These are phyloP conservation scores for Colletotrichum sp. DNA, from an alignment of 2,329 filamentous ascomycete species.

Conservation along the genomic window DNA sequence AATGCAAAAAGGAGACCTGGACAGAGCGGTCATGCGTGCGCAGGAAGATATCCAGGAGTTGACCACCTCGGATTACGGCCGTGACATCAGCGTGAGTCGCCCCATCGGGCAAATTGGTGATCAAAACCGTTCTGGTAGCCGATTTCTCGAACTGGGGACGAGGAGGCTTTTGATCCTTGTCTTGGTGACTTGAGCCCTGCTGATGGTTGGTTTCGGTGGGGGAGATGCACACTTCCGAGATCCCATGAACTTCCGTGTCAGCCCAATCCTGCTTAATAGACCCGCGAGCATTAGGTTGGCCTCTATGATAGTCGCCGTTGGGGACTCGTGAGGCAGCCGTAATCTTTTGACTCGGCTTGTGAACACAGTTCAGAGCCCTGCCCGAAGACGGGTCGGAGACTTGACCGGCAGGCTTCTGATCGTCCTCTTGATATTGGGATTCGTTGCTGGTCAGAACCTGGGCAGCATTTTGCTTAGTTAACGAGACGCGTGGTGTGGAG, in stretches of 20 bases:
- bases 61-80: conserved; percentile 69
- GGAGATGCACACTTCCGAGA: not conserved
- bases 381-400: not conserved
- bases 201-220: not conserved
- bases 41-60: conserved; percentile 71
- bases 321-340: not conserved
- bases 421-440: conserved; percentile 13
- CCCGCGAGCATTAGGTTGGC: not conserved
- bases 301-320: not conserved
- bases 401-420: not conserved
- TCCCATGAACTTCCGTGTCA: not conserved
- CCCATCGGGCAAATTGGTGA: conserved; percentile 65
- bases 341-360: not conserved
- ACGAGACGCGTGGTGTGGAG: not conserved
- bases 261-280: not conserved
- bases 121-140: conserved; percentile 61
- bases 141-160: conserved; percentile 36
- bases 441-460: conserved; percentile 22
- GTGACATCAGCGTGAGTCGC: conserved; percentile 70
- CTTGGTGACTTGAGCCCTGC: not conserved
- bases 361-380: not conserved
- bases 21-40: conserved; percentile 62
- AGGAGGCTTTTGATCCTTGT: not conserved
- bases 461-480: not conserved
- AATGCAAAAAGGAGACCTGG: conserved; percentile 72